Evolutionary conservation across 495 filamentous ascomycete genomes (phyloP).

Genomic region (Penicillium canescens): DNA sequence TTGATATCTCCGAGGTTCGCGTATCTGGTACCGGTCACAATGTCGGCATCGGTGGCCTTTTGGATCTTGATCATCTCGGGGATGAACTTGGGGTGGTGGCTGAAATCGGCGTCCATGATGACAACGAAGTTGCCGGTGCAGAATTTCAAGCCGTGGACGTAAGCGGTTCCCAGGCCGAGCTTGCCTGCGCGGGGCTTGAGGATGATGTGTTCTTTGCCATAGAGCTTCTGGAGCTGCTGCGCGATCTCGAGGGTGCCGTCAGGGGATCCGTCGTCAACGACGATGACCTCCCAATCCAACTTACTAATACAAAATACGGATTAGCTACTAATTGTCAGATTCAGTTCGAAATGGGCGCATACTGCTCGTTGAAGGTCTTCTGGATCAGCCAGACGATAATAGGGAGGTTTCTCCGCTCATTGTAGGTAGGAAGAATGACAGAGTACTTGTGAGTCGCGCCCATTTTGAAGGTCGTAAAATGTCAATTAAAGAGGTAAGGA

Average conservation of each 20-base stretch:
- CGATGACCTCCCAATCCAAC: constrained; percentile 96
- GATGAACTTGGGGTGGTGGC: constrained; percentile 97
- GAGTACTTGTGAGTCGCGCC: constrained; percentile 76
- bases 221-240: constrained; percentile 82
- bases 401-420: constrained; percentile 94
- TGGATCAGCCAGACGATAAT: constrained; percentile 93
- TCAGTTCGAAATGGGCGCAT: neutral
- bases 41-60: constrained; percentile 74
- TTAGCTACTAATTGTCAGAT: neutral
- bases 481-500: constrained; percentile 8
- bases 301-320: too few species aligned
- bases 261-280: constrained; percentile 96
- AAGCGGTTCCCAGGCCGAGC: constrained; percentile 94
- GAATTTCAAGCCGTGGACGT: constrained; percentile 90
- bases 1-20: constrained; percentile 59
- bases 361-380: constrained; percentile 81
- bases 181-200: constrained; percentile 89
- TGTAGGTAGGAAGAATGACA: constrained; percentile 96
- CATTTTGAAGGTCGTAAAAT: constrained; percentile 30
- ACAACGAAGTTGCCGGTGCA: constrained; percentile 90
- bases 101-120: constrained; percentile 99
- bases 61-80: constrained; percentile 81
- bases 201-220: constrained; percentile 70
- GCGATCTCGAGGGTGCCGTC: constrained; percentile 92
- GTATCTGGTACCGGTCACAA: constrained; percentile 95